Evolutionary conservation across 768 basidiomycete species (phyloP), one percentile per base, ranked within the genome.

Genomic region (Leccinum fibrillosum): DNA sequence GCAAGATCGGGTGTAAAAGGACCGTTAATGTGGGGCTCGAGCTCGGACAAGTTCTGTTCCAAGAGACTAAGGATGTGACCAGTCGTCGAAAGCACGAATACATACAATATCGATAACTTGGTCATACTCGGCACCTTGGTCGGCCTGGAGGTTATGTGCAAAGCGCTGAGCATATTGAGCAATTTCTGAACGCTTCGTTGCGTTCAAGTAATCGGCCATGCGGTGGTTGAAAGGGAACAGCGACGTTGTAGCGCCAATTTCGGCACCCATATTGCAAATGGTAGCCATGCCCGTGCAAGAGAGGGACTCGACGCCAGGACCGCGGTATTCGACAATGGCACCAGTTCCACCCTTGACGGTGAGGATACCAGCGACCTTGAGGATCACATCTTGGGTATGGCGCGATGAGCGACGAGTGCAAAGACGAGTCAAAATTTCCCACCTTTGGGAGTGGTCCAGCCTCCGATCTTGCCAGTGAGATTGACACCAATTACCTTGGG

Each of bases 1-100:
- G 97, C 96, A 64, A 99, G 88, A 82, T 99, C 97, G 49, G 97
- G 97, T n/a, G 97, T 98, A 83, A 97, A 99, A 56, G 97, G 97
- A 66, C 97, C 97, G 80, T 98, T 99, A 78, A 99, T 89, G 75
- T 99, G 96, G 55, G 97, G 97, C 75, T 99, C 97, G 64, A 98
- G 92, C 76, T 95, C 92, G 32, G 90, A 91, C 61, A 99, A 82
- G 80, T 99, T 94, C 90, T 91, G 11, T 37, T 17, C 39, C 19
- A 53, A 15, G 19, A 51, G 17, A 30, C 39, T 59, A 21, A 56
- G 57, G 28, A 54, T 5, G 35, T 8, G 34, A 32, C 52, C 44
- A 30, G 19, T 56, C 37, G 1, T 17, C 25, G 9, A 23, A 4
- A 45, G 50, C 32, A 34, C 0, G 3, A 42, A 56, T 7, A 80